Evolutionary conservation across 2,329 filamentous ascomycete species (phyloP), one percentile per base, ranked within the genome.

Genomic region (Microascus cirrosus): DNA sequence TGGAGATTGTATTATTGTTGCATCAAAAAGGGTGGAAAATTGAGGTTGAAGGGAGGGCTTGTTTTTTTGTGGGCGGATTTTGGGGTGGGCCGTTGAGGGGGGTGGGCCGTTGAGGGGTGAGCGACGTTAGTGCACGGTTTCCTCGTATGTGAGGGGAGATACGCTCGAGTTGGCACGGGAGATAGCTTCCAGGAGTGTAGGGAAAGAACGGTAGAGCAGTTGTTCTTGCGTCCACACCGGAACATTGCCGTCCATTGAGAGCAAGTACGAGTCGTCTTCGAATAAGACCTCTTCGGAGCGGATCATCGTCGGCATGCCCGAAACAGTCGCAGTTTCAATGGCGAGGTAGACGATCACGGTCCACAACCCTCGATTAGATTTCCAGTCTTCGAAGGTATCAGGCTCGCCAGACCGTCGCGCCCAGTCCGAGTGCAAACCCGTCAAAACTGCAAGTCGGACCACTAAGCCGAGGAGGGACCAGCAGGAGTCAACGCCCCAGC

Each of bases 401-500:
- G 25, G 54, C 15, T 66, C 64, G 20, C 65, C 65, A 7, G 65
- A 65, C 2, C 61, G 57, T n/a, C 64, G 61, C 11, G 61, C 60
- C 12, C 60, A 60, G 25, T 69, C 67, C 34, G 70, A 68, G 1
- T 69, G 69, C n/a, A 72, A 60, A 8, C 68, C 69, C 54, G 67
- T 68, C 53, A 70, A 70, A 58, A 70, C 68, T 18, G 68, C 65
- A 1, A 68, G 64, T 39, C 69, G 67, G 1, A 72, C 66, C n/a
- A 71, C 60, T 52, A 70, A 53, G 2, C 70, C 70, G 4, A 70
- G 60, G 1, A 71, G 63, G 2, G 69, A 68, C 68, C 68, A 71
- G 51, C 66, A 69, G 2, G 70, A 71, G 57, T 72, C 70, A 1
- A 69, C 64, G 2, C 69, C 66, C 70, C 70, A 71, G 58, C 69